These are phyloP conservation scores for Rhodotorula sp. DNA, from an alignment of 1,284 basidiomycete species.

Conservation along the genomic window DNA sequence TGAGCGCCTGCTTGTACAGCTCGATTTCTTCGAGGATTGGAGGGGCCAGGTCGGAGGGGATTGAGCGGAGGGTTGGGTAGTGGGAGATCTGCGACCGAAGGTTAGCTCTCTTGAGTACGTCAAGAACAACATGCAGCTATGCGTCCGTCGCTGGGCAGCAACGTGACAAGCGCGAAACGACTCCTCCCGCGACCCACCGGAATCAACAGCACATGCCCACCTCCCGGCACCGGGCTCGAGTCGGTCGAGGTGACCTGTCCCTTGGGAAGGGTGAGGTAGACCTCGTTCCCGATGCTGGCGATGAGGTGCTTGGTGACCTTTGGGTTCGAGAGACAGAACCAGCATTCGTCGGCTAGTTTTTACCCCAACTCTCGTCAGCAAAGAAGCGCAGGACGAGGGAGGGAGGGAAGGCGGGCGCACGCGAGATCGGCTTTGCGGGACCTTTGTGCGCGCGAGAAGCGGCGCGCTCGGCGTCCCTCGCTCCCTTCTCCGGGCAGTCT, in stretches of 20 bases:
- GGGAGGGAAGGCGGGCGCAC: conserved; percentile 55
- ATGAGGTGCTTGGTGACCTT: conserved; percentile 89
- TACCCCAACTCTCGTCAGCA: too few species aligned
- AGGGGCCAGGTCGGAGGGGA: conserved; percentile 70
- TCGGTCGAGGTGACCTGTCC: conserved; percentile 69
- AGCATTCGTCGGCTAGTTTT: conserved; percentile 89
- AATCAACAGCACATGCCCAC: conserved; percentile 75
- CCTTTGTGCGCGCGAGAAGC: conserved; percentile 44
- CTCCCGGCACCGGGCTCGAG: conserved; percentile 69
- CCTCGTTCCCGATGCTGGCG: conserved; percentile 84
- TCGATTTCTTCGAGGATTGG: conserved; percentile 78
- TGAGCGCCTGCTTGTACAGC: conserved; percentile 74
- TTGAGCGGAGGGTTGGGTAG: conserved; percentile 62
- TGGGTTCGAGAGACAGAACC: conserved; percentile 95
- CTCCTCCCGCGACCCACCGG: conserved; percentile 27
- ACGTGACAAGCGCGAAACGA: conserved; percentile 60
- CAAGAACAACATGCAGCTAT: not conserved
- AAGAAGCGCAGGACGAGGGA: conserved; percentile 2
- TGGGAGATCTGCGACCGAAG: conserved; percentile 51
- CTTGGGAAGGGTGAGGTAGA: conserved; percentile 88
- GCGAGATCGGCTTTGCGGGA: conserved; percentile 68
- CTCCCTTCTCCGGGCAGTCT: conserved; percentile 66
- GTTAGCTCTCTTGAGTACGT: not conserved
- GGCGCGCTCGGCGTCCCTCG: conserved; percentile 30
- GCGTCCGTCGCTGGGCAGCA: conserved; percentile 57